Evolutionary conservation across 179 eudicot species (phyloP), one percentile per base, ranked within the genome.

Genomic region (Sideroxylon spinosum): DNA sequence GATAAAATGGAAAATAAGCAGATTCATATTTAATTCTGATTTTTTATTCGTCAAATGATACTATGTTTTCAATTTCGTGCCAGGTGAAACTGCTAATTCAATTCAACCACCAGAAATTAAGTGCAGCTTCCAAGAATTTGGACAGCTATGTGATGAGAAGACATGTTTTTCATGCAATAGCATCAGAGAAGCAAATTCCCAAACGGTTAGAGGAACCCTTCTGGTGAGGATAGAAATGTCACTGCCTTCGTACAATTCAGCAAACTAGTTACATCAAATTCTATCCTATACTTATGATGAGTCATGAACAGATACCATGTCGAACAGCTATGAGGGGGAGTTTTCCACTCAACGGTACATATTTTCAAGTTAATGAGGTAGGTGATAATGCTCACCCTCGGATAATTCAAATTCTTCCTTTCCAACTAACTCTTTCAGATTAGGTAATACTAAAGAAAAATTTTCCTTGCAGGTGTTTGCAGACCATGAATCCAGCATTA

Each of bases 311-410:
- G 99, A 91, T 93, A 90, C 98, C 99, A 65, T 89, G 92, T 76
- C 90, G 99, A 81, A 95, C 99, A 75, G 94, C 99, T 64, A 91
- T 90, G 94, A 86, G 89, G 78, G 99, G 99, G 74, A 93, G 98
- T 83, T 95, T 93, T 84, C 98, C 99, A 10, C 89, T 93, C 46
- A 95, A 95, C 80, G 97, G 97, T 44, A 95, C 99, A 69, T 95
- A 91, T 83, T 95, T 93, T 80, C 97, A 95, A 87, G 95, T 95
- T 28, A 95, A 95, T 70, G 97, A 95, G 99, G 99, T 93, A 82
- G 59, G 74, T n/a, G n/a, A 68, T 56, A 48, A 46, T 25, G 50
- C 37, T 1, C 12, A 55, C 73, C 65, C 22, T 63, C 71, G 37
- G 76, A 76, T 46, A 23, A 10, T 76, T 72, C 71, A 52, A 23